Evolutionary conservation across 345 rosid species (phyloP).

Genomic region (Carallia brachiata): DNA sequence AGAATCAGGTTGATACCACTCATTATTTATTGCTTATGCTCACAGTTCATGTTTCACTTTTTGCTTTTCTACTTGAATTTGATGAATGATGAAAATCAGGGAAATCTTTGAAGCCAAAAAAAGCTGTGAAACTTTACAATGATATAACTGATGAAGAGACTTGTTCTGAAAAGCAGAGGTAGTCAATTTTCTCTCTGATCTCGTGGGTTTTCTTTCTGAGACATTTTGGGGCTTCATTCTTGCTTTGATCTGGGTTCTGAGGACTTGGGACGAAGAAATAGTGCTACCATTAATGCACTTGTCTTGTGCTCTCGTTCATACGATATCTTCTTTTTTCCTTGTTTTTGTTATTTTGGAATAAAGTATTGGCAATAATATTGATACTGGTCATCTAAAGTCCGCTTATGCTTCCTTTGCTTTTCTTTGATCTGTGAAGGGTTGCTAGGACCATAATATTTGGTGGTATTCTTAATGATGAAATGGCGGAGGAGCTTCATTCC

Average conservation of each 20-base stretch:
- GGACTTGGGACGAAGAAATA: too few species aligned
- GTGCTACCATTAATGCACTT: too few species aligned
- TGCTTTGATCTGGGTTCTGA: background rate
- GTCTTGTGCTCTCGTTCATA: too few species aligned
- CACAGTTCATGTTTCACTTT: conserved; percentile 10
- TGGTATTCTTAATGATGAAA: conserved; percentile 62
- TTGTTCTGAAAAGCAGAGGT: conserved; percentile 90
- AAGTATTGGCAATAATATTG: background rate
- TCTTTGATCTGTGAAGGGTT: conserved; percentile 50
- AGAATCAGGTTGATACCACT: conserved; percentile 27
- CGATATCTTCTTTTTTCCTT: too few species aligned
- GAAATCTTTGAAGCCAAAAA: conserved; percentile 50
- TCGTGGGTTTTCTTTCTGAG: background rate
- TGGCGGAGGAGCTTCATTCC: conserved; percentile 69
- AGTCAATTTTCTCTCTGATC: conserved; percentile 16
- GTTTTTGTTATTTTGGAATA: too few species aligned
- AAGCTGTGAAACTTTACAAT: conserved; percentile 36
- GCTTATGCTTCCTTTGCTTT: background rate
- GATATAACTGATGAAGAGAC: conserved; percentile 64
- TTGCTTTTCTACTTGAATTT: conserved; percentile 20
- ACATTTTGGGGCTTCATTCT: background rate
- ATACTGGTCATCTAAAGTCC: background rate
- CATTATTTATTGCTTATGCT: conserved; percentile 3
- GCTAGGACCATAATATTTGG: conserved; percentile 92
- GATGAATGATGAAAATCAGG: conserved; percentile 32